phyloP scores from a whole-genome alignment of 495 filamentous ascomycete genomes.

The Aspergillus leporis region DNA sequence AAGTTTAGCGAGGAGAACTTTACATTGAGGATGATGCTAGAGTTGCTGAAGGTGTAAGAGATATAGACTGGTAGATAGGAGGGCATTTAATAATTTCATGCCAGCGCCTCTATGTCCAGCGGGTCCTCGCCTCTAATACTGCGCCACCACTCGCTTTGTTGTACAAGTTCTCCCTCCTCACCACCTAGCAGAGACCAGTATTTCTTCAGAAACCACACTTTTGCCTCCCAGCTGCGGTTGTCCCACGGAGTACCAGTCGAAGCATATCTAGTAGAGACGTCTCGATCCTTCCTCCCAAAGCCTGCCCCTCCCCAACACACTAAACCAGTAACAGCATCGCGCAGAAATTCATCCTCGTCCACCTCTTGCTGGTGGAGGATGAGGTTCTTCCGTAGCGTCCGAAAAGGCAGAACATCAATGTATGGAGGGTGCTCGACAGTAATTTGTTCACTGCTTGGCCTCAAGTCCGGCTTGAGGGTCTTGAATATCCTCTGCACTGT shows the following conservation, averaged over 20 bases:
- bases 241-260: slow-evolving; percentile 34
- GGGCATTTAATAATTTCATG: too few relatives aligned
- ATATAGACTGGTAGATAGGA: too few relatives aligned
- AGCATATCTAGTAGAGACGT: slow-evolving; percentile 19
- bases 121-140: slow-evolving; percentile 23
- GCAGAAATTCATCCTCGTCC: slow-evolving; percentile 28
- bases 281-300: slow-evolving; percentile 23
- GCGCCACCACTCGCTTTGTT: slow-evolving; percentile 34
- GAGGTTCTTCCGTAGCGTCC: slow-evolving; percentile 28
- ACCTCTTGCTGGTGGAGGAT: slow-evolving; percentile 18
- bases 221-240: slow-evolving; percentile 31
- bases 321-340: slow-evolving; percentile 24
- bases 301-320: slow-evolving; percentile 31
- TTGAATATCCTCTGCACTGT: slow-evolving; percentile 22
- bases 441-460: slow-evolving; percentile 29
- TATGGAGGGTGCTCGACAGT: slow-evolving; percentile 27
- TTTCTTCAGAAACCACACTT: slow-evolving; percentile 31
- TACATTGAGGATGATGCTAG: too few relatives aligned
- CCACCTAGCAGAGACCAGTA: slow-evolving; percentile 31
- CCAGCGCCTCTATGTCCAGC: too few relatives aligned
- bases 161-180: slow-evolving; percentile 31
- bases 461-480: slow-evolving; percentile 28
- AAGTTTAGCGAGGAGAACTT: too few relatives aligned
- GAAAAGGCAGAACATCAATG: slow-evolving; percentile 31
- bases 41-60: too few relatives aligned